These are phyloP conservation scores for Isoetes engelmannii DNA, from an alignment of 83 land plant genomes.

Conservation along the genomic window DNA sequence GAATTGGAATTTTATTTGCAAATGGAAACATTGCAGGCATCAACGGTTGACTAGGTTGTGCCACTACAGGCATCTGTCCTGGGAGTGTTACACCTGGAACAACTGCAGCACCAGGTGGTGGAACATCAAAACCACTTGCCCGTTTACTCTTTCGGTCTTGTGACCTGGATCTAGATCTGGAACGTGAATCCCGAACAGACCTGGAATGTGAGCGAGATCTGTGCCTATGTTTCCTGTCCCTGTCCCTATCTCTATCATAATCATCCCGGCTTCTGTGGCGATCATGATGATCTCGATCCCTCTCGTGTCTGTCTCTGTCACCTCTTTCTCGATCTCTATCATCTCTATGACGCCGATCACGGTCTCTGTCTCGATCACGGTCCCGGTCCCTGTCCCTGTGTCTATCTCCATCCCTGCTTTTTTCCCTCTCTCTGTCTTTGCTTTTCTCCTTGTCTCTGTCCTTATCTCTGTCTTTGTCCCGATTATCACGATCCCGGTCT, in stretches of 20 bases:
- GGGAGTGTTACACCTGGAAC: conserved; percentile 32
- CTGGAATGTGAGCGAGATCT: conserved; percentile 15
- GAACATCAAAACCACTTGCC: conserved; percentile 72
- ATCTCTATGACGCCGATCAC: conserved; percentile 11
- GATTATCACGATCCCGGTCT: background rate
- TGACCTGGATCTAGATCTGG: conserved; percentile 17
- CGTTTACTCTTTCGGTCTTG: conserved; percentile 29
- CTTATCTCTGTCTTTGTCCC: background rate
- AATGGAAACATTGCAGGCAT: background rate
- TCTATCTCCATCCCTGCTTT: background rate
- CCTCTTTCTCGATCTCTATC: conserved; percentile 15
- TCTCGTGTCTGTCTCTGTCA: conserved; percentile 9
- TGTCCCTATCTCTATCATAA: conserved; percentile 1
- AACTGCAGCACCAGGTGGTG: conserved; percentile 52
- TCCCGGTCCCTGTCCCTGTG: conserved; percentile 1
- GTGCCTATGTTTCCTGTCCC: conserved; percentile 8
- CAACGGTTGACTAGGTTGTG: background rate
- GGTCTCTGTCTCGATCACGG: conserved; percentile 9
- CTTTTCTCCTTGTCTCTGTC: background rate
- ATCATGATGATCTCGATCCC: conserved; percentile 2
- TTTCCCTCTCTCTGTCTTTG: background rate
- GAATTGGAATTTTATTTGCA: background rate
- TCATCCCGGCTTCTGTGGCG: conserved; percentile 7
- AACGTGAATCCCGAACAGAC: background rate
- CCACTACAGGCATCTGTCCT: conserved; percentile 7